phyloP scores from a whole-genome alignment of 2,329 filamentous ascomycete species.

The Calonectria crousiana region DNA sequence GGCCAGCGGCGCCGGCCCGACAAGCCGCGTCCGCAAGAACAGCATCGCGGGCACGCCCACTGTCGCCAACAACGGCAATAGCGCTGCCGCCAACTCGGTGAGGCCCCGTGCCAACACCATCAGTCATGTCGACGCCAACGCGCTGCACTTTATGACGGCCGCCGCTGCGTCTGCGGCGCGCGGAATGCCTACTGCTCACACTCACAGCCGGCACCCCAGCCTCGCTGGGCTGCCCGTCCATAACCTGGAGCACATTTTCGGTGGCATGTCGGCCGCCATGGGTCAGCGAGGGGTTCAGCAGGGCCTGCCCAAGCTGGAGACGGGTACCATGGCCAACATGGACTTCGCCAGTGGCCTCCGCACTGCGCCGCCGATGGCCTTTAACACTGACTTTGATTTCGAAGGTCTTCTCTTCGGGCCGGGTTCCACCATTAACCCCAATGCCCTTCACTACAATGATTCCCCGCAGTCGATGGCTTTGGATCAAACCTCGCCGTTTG shows the following conservation, averaged over 20 bases:
- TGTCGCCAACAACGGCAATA: slow-evolving; percentile 47
- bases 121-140: slow-evolving; percentile 85
- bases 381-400: slow-evolving; percentile 65
- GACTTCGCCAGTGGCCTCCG: slow-evolving; percentile 78
- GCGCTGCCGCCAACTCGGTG: slow-evolving; percentile 70
- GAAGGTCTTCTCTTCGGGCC: slow-evolving; percentile 74
- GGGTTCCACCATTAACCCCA: slow-evolving; percentile 76
- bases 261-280: slow-evolving; percentile 77
- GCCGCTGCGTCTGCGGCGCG: slow-evolving; percentile 66
- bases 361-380: slow-evolving; percentile 79
- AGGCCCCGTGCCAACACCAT: slow-evolving; percentile 96
- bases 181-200: slow-evolving; percentile 67
- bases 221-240: slow-evolving; percentile 75
- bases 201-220: slow-evolving; percentile 80
- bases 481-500: slow-evolving; percentile 72
- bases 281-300: slow-evolving; percentile 75
- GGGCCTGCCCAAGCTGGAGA: slow-evolving; percentile 86
- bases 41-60: slow-evolving; percentile 77
- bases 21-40: slow-evolving; percentile 88
- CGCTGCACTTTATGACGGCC: slow-evolving; percentile 76
- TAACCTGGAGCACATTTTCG: slow-evolving; percentile 72
- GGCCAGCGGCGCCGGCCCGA: slow-evolving; percentile 76
- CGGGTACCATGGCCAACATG: slow-evolving; percentile 73
- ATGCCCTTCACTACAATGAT: slow-evolving; percentile 85
- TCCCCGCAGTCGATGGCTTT: slow-evolving; percentile 76